phyloP scores from a whole-genome alignment of 495 filamentous ascomycete species.

The Terfezia boudieri region DNA sequence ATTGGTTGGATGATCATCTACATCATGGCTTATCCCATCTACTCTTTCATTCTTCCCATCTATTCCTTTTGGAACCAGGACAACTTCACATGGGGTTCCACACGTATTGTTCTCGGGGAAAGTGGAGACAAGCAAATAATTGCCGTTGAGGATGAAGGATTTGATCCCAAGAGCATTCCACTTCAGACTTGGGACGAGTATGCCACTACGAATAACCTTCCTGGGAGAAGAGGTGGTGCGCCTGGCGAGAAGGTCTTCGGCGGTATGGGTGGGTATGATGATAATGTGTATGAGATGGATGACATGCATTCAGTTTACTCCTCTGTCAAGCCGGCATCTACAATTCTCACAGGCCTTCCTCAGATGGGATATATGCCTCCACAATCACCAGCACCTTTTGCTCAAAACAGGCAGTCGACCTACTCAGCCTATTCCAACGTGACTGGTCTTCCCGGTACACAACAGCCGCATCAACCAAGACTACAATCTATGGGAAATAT shows the following conservation, averaged over 20 bases:
- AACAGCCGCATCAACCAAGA: slow-evolving; percentile 21
- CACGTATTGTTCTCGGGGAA: slow-evolving; percentile 86
- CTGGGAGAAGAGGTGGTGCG: slow-evolving; percentile 54
- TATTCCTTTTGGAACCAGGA: slow-evolving; percentile 99
- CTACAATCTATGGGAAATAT: slow-evolving; percentile 41
- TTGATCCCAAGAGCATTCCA: slow-evolving; percentile 78
- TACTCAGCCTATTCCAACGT: slow-evolving; percentile 33
- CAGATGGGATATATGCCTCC: slow-evolving; percentile 58
- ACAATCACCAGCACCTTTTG: slow-evolving; percentile 50
- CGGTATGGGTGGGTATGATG: slow-evolving; percentile 22
- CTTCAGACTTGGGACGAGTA: slow-evolving; percentile 97
- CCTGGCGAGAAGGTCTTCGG: slow-evolving; percentile 41
- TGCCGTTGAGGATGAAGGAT: slow-evolving; percentile 66
- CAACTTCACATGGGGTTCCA: slow-evolving; percentile 96
- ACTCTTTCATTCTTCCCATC: slow-evolving; percentile 72
- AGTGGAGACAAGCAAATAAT: slow-evolving; percentile 74
- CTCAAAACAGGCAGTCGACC: slow-evolving; percentile 30
- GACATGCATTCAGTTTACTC: slow-evolving; percentile 95
- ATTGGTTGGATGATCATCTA: slow-evolving; percentile 99
- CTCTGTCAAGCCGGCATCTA: slow-evolving; percentile 78
- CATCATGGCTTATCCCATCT: slow-evolving; percentile 77
- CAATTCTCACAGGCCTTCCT: slow-evolving; percentile 71
- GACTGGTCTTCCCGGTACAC: slow-evolving; percentile 22
- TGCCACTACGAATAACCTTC: slow-evolving; percentile 69
- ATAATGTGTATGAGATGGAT: slow-evolving; percentile 77